Evolutionary conservation across 2,329 filamentous ascomycete species (phyloP).

Genomic region (Phyllachora maydis): DNA sequence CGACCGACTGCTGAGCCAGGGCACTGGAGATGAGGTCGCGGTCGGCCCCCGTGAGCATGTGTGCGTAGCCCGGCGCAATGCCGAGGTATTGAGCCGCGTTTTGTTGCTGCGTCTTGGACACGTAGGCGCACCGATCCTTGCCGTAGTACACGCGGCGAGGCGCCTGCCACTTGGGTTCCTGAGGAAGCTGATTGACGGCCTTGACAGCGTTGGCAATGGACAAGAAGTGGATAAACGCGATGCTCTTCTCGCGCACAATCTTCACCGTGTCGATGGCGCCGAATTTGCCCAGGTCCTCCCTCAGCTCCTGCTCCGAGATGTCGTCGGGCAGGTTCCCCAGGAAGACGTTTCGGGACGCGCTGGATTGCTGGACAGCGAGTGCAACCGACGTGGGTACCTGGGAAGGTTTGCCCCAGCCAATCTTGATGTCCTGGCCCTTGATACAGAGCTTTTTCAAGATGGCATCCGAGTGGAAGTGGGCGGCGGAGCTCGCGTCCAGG

Average conservation of each 20-base stretch:
- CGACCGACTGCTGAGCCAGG: constrained; percentile 90
- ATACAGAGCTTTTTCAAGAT: constrained; percentile 99
- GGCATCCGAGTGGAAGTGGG: constrained; percentile 97
- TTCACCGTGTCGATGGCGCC: constrained; percentile 94
- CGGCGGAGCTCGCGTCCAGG: constrained; percentile 89
- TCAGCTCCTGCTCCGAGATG: constrained; percentile 73
- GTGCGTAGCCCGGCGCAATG: constrained; percentile 88
- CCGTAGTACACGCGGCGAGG: constrained; percentile 95
- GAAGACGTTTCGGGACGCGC: constrained; percentile 92
- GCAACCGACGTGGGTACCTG: constrained; percentile 94
- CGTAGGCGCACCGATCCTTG: constrained; percentile 94
- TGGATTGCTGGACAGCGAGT: constrained; percentile 92
- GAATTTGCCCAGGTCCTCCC: constrained; percentile 90
- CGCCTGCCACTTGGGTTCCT: constrained; percentile 91
- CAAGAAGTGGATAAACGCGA: constrained; percentile 93
- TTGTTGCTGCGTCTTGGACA: constrained; percentile 98
- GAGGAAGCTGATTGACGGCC: constrained; percentile 85
- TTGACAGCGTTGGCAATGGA: constrained; percentile 98
- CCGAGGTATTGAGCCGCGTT: constrained; percentile 96
- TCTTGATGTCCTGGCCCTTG: constrained; percentile 97
- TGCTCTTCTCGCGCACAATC: constrained; percentile 92
- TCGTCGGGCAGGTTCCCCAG: constrained; percentile 86
- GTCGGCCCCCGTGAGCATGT: constrained; percentile 89
- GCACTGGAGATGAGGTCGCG: constrained; percentile 93
- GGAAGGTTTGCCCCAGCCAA: constrained; percentile 97